Evolutionary conservation across 1,284 basidiomycete genomes (phyloP).

Genomic region (Ganoderma boninense): DNA sequence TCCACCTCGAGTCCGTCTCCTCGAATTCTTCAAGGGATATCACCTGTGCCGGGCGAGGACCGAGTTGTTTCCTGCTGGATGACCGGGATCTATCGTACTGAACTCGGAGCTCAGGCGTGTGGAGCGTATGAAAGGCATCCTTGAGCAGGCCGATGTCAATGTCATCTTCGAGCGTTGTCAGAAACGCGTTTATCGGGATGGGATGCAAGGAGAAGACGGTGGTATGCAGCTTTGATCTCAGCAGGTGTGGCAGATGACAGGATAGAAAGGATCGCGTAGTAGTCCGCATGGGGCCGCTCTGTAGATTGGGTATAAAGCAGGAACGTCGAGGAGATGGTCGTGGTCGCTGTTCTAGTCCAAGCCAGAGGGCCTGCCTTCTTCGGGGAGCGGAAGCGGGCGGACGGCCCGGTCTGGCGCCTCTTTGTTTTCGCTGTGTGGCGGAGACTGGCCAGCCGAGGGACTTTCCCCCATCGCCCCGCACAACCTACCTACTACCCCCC

Average conservation of each 20-base stretch:
- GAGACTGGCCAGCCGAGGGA: neutral
- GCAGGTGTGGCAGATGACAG: constrained; percentile 39
- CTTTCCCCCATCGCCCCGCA: neutral
- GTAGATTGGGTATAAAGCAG: neutral
- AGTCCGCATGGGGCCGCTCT: constrained; percentile 30
- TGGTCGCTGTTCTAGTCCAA: constrained; percentile 11
- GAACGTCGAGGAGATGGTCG: neutral
- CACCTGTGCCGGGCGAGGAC: constrained; percentile 76
- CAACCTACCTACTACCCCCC: constrained; percentile 5
- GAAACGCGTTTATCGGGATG: constrained; percentile 73
- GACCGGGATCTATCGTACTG: constrained; percentile 55
- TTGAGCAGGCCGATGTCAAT: constrained; percentile 65
- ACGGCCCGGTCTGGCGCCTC: neutral
- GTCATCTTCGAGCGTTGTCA: constrained; percentile 21
- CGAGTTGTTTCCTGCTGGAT: constrained; percentile 24
- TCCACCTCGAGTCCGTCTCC: constrained; percentile 50
- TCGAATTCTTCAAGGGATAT: constrained; percentile 79
- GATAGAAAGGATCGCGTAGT: constrained; percentile 46
- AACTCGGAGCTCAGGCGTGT: constrained; percentile 52
- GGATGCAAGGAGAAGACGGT: constrained; percentile 62
- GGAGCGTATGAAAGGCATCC: constrained; percentile 67
- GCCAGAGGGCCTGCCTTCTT: neutral
- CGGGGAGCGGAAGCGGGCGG: neutral
- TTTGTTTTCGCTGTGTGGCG: neutral
- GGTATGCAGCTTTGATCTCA: constrained; percentile 78